Conservation (phyloP, 257 asterid species). For the Capsicum pubescens region DNA sequence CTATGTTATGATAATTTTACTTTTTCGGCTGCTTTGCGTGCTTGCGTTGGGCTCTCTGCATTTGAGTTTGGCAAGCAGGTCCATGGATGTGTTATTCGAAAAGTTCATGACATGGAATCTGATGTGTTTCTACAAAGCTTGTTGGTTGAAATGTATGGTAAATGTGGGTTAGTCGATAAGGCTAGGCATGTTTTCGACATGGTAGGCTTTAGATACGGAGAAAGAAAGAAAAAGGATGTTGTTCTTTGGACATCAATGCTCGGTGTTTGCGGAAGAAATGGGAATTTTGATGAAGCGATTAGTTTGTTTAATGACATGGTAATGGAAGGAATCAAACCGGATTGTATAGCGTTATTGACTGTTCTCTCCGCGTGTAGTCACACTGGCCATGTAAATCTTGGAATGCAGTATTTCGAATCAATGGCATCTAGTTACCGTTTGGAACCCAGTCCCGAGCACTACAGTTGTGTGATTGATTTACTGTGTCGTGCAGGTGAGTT, state of each 20-base stretch:
- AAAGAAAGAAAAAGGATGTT: slow-evolving; percentile 56
- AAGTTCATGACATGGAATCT: slow-evolving; percentile 40
- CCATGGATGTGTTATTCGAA: slow-evolving; percentile 60
- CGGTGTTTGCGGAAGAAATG: slow-evolving; percentile 69
- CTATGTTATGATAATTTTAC: slow-evolving; percentile 63
- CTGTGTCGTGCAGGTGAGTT: slow-evolving; percentile 85
- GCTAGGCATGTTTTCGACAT: slow-evolving; percentile 61
- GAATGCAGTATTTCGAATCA: slow-evolving; percentile 65
- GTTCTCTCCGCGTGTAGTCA: slow-evolving; percentile 86
- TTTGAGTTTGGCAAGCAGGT: slow-evolving; percentile 67
- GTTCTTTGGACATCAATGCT: slow-evolving; percentile 87
- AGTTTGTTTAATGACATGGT: slow-evolving; percentile 62
- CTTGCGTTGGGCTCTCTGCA: slow-evolving; percentile 63
- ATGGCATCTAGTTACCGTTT: slow-evolving; percentile 62
- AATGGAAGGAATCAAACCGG: slow-evolving; percentile 68
- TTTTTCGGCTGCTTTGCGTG: slow-evolving; percentile 63
- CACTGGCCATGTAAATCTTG: slow-evolving; percentile 83
- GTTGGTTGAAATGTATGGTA: slow-evolving; percentile 89
- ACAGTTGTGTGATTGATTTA: slow-evolving; percentile 78
- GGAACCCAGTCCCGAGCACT: slow-evolving; percentile 70
- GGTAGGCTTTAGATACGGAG: slow-evolving; percentile 49
- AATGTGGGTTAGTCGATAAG: slow-evolving; percentile 63
- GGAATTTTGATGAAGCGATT: slow-evolving; percentile 60
- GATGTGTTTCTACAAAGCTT: slow-evolving; percentile 74
- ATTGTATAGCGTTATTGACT: slow-evolving; percentile 73